Percentiles rank a stretch among this genome's conserved stretches.
Evolutionary conservation across 2,329 filamentous ascomycete genomes (phyloP).

Genomic region (Aspergillus glaucus): DNA sequence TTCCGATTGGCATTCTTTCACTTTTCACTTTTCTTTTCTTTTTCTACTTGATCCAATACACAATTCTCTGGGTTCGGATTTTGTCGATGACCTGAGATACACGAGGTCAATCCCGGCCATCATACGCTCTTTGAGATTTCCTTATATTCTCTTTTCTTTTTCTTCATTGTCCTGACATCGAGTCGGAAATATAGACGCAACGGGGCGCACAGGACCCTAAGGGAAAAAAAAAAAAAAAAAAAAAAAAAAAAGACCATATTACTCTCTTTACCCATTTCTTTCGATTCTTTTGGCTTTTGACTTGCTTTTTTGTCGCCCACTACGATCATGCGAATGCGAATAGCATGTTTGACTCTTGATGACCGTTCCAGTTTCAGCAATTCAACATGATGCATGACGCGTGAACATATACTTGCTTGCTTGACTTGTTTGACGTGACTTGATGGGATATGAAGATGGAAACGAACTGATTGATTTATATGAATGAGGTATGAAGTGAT

Average conservation of each 20-base stretch:
- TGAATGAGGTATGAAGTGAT: no score
- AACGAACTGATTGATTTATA: no score
- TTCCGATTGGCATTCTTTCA: background rate
- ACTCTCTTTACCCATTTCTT: no score
- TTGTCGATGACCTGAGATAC: background rate
- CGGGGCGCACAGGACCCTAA: background rate
- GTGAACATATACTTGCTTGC: no score
- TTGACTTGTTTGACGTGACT: no score
- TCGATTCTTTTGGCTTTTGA: no score
- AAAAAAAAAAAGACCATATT: constrained; percentile 2
- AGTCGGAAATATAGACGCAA: constrained; percentile 12
- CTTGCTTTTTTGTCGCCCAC: no score
- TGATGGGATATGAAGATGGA: no score
- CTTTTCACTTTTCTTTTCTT: background rate
- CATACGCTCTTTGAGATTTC: background rate
- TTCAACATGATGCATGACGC: no score
- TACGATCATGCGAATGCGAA: no score
- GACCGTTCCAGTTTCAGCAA: no score
- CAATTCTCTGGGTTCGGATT: background rate
- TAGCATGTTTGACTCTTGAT: no score
- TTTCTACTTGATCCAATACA: background rate
- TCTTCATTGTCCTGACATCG: background rate
- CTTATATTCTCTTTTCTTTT: background rate
- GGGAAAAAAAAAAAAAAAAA: constrained; percentile 1
- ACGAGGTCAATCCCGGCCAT: background rate